Percentiles rank a stretch among this genome's conserved stretches.
Conservation (phyloP, 2,329 filamentous ascomycete species). For the Fusarium papillatum region DNA sequence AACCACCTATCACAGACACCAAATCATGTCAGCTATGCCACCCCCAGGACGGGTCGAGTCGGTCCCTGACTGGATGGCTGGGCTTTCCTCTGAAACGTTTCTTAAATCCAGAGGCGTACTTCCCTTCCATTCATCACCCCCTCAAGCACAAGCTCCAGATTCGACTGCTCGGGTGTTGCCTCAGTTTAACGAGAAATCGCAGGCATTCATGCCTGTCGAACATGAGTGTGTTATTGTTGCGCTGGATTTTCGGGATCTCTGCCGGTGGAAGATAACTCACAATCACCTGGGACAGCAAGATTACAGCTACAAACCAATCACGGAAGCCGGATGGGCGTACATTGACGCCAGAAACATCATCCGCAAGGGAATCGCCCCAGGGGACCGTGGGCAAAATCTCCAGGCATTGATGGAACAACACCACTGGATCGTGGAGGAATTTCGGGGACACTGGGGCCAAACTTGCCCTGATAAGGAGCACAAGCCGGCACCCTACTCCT, state of each 20-base stretch:
- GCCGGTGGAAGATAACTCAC: not conserved
- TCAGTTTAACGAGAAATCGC: not conserved
- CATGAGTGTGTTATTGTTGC: not conserved
- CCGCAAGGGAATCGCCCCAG: not conserved
- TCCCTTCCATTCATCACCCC: not conserved
- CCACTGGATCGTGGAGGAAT: not conserved
- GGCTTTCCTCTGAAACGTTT: not conserved
- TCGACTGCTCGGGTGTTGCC: not conserved
- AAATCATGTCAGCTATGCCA: not conserved
- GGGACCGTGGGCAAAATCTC: not conserved
- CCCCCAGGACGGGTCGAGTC: not conserved
- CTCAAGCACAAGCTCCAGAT: not conserved
- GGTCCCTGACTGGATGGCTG: not conserved
- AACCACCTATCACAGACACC: not conserved
- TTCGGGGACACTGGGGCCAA: not conserved
- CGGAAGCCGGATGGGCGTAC: not conserved
- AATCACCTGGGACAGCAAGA: not conserved
- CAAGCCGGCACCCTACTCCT: not conserved
- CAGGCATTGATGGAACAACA: not conserved
- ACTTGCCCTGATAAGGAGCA: not conserved
- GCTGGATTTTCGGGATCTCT: not conserved
- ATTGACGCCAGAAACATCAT: not conserved
- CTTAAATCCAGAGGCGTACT: not conserved
- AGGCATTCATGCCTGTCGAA: not conserved
- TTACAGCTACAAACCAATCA: not conserved